Conservation (phyloP, 768 basidiomycete species). For the Suillus weaverae region DNA sequence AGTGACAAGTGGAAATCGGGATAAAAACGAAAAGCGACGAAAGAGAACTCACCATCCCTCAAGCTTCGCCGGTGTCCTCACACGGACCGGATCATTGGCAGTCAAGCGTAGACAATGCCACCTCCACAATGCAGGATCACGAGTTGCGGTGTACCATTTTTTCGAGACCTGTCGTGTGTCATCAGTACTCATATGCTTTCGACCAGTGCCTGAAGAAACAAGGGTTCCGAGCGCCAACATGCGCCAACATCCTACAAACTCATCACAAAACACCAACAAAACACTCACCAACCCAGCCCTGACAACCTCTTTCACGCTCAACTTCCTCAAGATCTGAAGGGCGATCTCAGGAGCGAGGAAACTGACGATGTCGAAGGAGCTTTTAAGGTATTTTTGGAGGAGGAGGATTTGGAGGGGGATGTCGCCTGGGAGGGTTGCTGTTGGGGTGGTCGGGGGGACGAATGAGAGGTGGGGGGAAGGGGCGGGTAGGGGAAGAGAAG, state of each 20-base stretch:
- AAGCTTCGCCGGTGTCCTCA: slow-evolving; percentile 60
- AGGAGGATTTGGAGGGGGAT: slow-evolving; percentile 81
- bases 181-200: slow-evolving; percentile 5
- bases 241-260: background rate
- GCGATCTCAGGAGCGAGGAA: slow-evolving; percentile 66
- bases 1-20: background rate
- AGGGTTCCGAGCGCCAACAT: background rate
- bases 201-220: background rate
- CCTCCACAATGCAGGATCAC: slow-evolving; percentile 75
- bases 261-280: background rate
- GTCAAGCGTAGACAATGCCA: slow-evolving; percentile 76
- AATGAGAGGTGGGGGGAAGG: slow-evolving; percentile 6
- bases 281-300: slow-evolving; percentile 39
- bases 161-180: slow-evolving; percentile 38
- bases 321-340: slow-evolving; percentile 57
- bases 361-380: slow-evolving; percentile 81
- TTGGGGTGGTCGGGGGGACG: background rate
- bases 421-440: slow-evolving; percentile 82
- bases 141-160: slow-evolving; percentile 38
- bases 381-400: slow-evolving; percentile 79
- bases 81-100: slow-evolving; percentile 64
- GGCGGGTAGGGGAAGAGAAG: background rate
- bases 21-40: background rate
- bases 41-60: slow-evolving; percentile 65
- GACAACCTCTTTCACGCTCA: slow-evolving; percentile 63